phyloP scores from a whole-genome alignment of 1,284 basidiomycete genomes.

The Schizopora paradoxa region DNA sequence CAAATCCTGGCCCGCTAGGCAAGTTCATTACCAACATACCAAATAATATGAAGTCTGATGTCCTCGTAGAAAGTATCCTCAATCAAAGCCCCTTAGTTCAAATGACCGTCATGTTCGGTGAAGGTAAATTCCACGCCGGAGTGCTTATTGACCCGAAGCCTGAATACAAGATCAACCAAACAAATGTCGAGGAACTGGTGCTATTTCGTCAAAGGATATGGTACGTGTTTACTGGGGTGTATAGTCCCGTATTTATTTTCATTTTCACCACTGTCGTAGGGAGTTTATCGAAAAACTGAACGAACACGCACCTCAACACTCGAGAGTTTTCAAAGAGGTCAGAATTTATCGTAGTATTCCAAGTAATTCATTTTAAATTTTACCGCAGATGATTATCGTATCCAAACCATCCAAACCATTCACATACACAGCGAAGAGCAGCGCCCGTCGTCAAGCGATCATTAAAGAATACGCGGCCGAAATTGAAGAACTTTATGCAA shows the following conservation, averaged over 20 bases:
- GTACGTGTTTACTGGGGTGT: no score
- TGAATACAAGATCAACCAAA: no score
- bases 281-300: no score
- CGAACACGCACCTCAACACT: no score
- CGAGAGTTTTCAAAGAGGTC: no score
- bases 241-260: no score
- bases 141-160: background rate
- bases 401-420: conserved; percentile 16
- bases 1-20: background rate
- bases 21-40: background rate
- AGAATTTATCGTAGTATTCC: no score
- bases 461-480: conserved; percentile 18
- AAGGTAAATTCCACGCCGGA: background rate
- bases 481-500: conserved; percentile 17
- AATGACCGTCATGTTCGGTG: background rate
- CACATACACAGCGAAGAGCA: conserved; percentile 19
- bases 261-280: no score
- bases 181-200: no score
- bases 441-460: conserved; percentile 10
- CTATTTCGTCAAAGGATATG: no score
- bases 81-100: background rate
- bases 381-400: conserved; percentile 17
- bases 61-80: background rate
- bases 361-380: no score
- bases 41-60: background rate